A percentile compares a stretch with the other conserved stretches of the same genome.
phyloP scores from a whole-genome alignment of 495 filamentous ascomycete genomes.

The Aspergillus sparsus region DNA sequence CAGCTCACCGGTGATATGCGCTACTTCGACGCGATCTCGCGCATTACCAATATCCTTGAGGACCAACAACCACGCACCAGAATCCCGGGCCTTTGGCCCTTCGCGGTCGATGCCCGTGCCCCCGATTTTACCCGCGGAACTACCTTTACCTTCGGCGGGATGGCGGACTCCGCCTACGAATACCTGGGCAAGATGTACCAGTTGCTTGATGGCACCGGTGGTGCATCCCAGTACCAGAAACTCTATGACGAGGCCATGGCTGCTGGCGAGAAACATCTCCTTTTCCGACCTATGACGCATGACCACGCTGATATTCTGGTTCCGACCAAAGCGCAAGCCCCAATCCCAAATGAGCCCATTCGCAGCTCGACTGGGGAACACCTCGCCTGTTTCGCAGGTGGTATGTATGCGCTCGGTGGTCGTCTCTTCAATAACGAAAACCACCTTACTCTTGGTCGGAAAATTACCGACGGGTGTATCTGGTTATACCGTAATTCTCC shows the following conservation, averaged over 20 bases:
- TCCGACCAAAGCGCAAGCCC: constrained; percentile 33
- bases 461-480: constrained; percentile 78
- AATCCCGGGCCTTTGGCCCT: constrained; percentile 39
- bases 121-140: constrained; percentile 20
- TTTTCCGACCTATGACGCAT: constrained; percentile 50
- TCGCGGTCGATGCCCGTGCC: constrained; percentile 27
- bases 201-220: constrained; percentile 38
- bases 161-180: constrained; percentile 39
- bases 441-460: constrained; percentile 69
- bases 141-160: constrained; percentile 31
- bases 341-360: constrained; percentile 20
- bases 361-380: constrained; percentile 45
- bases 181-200: constrained; percentile 36
- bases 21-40: constrained; percentile 86
- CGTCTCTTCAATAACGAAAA: constrained; percentile 65
- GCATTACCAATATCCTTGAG: constrained; percentile 75
- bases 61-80: constrained; percentile 63
- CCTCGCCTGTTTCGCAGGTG: constrained; percentile 81
- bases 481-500: constrained; percentile 64
- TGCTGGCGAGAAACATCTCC: constrained; percentile 35
- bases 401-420: constrained; percentile 79
- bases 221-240: constrained; percentile 38
- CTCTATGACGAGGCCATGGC: constrained; percentile 42
- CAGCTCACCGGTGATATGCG: constrained; percentile 78
- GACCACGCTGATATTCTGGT: constrained; percentile 42